These are phyloP conservation scores for Lactarius evosmus DNA, from an alignment of 768 basidiomycete genomes.

Conservation along the genomic window DNA sequence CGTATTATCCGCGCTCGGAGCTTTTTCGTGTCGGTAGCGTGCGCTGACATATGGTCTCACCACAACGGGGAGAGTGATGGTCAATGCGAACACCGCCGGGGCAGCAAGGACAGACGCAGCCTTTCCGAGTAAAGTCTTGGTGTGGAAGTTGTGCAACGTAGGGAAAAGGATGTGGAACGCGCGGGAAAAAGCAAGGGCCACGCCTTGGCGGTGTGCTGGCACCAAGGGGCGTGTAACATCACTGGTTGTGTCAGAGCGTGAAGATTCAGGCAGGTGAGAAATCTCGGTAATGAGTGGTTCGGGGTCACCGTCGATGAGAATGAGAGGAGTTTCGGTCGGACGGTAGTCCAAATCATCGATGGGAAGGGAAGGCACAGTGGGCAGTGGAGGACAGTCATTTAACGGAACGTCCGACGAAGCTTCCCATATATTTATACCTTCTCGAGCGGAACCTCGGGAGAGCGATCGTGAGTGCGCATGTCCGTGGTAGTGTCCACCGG, in stretches of 20 bases:
- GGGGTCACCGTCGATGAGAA: conserved; percentile 26
- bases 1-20: conserved; percentile 39
- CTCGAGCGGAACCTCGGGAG: conserved; percentile 35
- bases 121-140: conserved; percentile 68
- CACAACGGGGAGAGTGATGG: conserved; percentile 89
- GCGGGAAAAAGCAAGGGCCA: conserved; percentile 37
- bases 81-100: conserved; percentile 82
- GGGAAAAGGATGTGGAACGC: conserved; percentile 76
- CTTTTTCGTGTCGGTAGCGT: conserved; percentile 41
- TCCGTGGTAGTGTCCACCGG: conserved; percentile 69
- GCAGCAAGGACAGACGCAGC: conserved; percentile 76
- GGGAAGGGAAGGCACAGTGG: conserved; percentile 34
- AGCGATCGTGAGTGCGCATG: conserved; percentile 35
- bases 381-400: conserved; percentile 45
- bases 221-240: conserved; percentile 46
- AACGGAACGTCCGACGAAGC: conserved; percentile 48
- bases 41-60: conserved; percentile 50
- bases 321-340: conserved; percentile 21
- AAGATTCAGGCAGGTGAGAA: conserved; percentile 50
- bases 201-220: conserved; percentile 42
- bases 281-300: conserved; percentile 45
- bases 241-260: conserved; percentile 45
- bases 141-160: conserved; percentile 67
- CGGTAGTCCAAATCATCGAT: conserved; percentile 4
- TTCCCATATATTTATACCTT: conserved; percentile 49